Conservation (phyloP, 2,329 filamentous ascomycete genomes). For the Raffaelea albimanens region DNA sequence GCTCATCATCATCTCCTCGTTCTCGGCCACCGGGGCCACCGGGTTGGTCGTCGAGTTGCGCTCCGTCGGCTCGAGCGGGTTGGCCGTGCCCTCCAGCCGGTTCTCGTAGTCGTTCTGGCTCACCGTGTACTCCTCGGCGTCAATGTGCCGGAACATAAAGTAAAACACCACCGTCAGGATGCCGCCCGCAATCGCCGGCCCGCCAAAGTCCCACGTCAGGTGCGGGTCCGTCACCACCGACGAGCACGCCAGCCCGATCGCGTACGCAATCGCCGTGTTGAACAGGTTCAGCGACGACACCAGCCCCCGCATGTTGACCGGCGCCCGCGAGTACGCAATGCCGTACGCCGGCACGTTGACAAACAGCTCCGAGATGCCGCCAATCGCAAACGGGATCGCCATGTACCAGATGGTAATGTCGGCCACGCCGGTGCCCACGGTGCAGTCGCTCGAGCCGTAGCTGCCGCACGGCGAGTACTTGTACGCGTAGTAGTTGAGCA, state of each 20-base stretch:
- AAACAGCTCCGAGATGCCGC: constrained; percentile 43
- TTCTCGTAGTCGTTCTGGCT: constrained; percentile 24
- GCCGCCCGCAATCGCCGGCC: constrained; percentile 34
- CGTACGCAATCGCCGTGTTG: constrained; percentile 58
- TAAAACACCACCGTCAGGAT: constrained; percentile 35
- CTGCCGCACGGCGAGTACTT: constrained; percentile 30
- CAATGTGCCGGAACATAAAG: constrained; percentile 36
- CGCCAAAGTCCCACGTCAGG: constrained; percentile 40
- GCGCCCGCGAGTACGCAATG: constrained; percentile 57
- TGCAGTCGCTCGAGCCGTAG: constrained; percentile 26
- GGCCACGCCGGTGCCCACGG: constrained; percentile 25
- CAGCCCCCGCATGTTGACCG: constrained; percentile 65
- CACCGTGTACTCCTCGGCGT: constrained; percentile 33
- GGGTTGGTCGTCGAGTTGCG: no score
- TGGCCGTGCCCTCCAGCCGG: constrained; percentile 9
- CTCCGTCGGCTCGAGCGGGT: neutral
- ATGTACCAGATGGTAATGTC: constrained; percentile 47
- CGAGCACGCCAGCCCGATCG: constrained; percentile 52
- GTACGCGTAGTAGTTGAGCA: constrained; percentile 33
- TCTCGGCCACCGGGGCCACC: no score
- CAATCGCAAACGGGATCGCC: constrained; percentile 39
- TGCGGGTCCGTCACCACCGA: constrained; percentile 37
- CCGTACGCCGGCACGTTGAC: constrained; percentile 41
- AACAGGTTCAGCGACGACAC: constrained; percentile 61
- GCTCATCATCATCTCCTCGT: no score